Conservation (phyloP, 148 eudicot genomes). For the Arctostaphylos glauca region DNA sequence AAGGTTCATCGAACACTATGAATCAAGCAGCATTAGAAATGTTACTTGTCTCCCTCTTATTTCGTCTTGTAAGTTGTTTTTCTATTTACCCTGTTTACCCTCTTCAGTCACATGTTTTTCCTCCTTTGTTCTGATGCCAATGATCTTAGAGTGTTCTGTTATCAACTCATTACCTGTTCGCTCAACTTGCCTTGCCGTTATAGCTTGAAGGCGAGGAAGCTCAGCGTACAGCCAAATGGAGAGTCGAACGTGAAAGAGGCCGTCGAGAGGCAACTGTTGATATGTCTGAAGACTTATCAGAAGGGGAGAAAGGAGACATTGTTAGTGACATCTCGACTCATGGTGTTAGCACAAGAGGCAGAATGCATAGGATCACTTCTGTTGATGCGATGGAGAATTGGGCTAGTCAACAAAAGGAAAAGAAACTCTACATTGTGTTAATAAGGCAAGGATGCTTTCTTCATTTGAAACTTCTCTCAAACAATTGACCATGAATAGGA, state of each 20-base stretch:
- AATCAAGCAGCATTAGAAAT: neutral
- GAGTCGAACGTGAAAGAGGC: slow-evolving; percentile 69
- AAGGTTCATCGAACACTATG: neutral
- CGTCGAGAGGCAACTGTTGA: slow-evolving; percentile 89
- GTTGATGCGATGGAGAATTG: slow-evolving; percentile 73
- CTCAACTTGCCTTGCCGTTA: neutral
- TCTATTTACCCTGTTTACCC: neutral
- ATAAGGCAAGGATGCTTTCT: slow-evolving; percentile 5
- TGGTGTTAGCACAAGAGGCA: slow-evolving; percentile 54
- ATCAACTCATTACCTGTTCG: neutral
- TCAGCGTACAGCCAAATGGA: slow-evolving; percentile 63
- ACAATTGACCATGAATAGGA: no score
- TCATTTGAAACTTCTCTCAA: neutral
- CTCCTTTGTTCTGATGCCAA: neutral
- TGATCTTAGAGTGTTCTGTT: neutral
- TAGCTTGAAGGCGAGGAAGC: slow-evolving; percentile 81
- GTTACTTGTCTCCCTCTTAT: neutral
- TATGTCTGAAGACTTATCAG: slow-evolving; percentile 89
- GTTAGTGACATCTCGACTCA: slow-evolving; percentile 50
- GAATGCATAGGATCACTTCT: slow-evolving; percentile 64
- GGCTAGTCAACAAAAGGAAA: slow-evolving; percentile 74
- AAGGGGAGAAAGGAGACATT: slow-evolving; percentile 80
- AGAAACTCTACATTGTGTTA: slow-evolving; percentile 62
- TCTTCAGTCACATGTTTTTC: neutral
- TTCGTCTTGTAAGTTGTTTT: neutral